Evolutionary conservation across 768 basidiomycete genomes (phyloP), one percentile per base, ranked within the genome.

Genomic region (Mycena albidolilacea): DNA sequence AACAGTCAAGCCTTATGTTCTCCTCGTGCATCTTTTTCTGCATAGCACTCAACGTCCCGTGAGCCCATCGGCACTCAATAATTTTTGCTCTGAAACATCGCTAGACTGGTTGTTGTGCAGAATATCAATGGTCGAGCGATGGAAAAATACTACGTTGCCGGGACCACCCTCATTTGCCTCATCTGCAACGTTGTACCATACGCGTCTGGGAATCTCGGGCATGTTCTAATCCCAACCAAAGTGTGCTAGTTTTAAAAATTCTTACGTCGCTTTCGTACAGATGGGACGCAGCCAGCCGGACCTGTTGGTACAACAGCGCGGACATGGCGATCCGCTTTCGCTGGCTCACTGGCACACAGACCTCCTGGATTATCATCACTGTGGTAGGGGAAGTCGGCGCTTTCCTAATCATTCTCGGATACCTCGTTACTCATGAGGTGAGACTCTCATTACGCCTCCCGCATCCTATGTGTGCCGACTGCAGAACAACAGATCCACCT

Each of bases 341-440:
- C 6, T 81, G 80, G 79, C 64, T 81, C 15, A 74, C 78, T 15
- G 76, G 71, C 9, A 80, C 79, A 14, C 78, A 77, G 57, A 79
- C 79, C 3, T 70, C 77, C 58, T 81, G 64, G 64, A 30, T 55
- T 0, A 11, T 55, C 5, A 6, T 55, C 5, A 10, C 21, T 5
- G 38, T n/a, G 5, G 37, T 30, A 3, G 64, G 64, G 54, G 64
- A 66, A 7, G 61, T 62, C 43, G 1, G 10, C 23, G 61, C 61
- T 5, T 62, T 62, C 7, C 14, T 62, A 15, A 44, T 23, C 6
- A 43, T 66, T 15, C 11, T 66, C 4, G 52, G 39, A 4, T 66
- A 66, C 11, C 38, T 66, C 9, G 38, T 66, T 23, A 21, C 23
- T 8, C 35, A 66, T 21, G 64, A 55, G 54, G 64, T 55, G 39